Evolutionary conservation across 495 filamentous ascomycete genomes (phyloP), one percentile per base, ranked within the genome.

Genomic region (Lentithecium fluviatile): DNA sequence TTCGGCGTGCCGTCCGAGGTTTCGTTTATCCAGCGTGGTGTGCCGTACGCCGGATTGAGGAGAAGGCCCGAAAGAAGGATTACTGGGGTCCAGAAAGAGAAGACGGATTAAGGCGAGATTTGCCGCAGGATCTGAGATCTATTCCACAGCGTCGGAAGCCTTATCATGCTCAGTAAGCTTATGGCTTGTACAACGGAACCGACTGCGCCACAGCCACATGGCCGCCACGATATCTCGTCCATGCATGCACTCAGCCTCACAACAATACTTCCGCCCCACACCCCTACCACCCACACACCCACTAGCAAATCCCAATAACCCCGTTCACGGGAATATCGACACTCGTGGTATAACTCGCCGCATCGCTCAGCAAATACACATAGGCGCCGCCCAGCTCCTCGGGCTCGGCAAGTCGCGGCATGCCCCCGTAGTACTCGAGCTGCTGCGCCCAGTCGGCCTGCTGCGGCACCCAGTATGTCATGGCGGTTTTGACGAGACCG

Each of bases 351-450:
- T 91, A 96, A 37, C 85, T 85, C 2, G 84, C 79, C 0, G 90
- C 89, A 72, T 95, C 90, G 13, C 85, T 88, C 4, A 89, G 88
- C 53, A 96, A 72, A 68, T 91, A 95, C 13, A 95, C 75, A 68
- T 88, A 95, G 2, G 86, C 88, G 3, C 91, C 91, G 76, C 94
- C 94, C 48, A 96, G 74, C 76, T 96, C 91, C 42, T 81, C 78
- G 55, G 84, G 82, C 61, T 79, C 82, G 82, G 88, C 90, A 48
- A 88, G 79, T 1, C 80, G 78, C 77, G 90, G 91, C 0, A 80
- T 85, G 57, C 75, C 75, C 6, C 76, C 76, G 55, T 78, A 77
- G 58, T 78, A 76, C 51, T 76, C 70, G 71, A 77, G 86, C 84
- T 26, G 80, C 64, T 0, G 84, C 76, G 12, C 62, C 65, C 65